phyloP scores from a whole-genome alignment of 1,284 basidiomycete genomes.

The Microbotryum intermedium region DNA sequence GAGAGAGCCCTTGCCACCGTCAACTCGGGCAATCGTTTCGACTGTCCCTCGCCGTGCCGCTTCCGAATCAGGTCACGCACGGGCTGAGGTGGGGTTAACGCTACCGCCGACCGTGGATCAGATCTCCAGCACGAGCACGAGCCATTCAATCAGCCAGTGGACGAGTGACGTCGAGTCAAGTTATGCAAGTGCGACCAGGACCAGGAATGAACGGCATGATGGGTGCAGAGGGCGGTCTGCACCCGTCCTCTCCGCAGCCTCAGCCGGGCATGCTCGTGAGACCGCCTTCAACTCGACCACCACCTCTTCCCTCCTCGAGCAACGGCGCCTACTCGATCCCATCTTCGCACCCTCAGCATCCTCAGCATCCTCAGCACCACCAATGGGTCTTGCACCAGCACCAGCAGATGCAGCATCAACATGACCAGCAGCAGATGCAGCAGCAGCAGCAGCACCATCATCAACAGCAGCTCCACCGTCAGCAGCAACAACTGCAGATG shows the following conservation, averaged over 20 bases:
- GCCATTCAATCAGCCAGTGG: too few relatives aligned
- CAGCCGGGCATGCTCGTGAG: slow-evolving; percentile 1
- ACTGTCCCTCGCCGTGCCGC: too few relatives aligned
- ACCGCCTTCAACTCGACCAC: not conserved
- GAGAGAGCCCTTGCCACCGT: too few relatives aligned
- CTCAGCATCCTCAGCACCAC: slow-evolving; percentile 7
- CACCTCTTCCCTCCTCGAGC: not conserved
- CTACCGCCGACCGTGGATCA: too few relatives aligned
- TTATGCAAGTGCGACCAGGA: not conserved
- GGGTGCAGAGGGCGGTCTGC: too few relatives aligned
- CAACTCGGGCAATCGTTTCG: too few relatives aligned
- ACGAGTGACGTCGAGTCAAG: not conserved
- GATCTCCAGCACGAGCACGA: too few relatives aligned
- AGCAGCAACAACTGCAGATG: not conserved
- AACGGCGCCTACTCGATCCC: not conserved
- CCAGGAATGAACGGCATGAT: too few relatives aligned
- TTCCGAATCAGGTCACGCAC: too few relatives aligned
- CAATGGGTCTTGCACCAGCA: slow-evolving; percentile 8
- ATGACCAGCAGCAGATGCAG: not conserved
- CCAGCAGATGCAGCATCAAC: slow-evolving; percentile 6
- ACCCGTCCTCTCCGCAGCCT: not conserved
- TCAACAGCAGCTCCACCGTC: not conserved
- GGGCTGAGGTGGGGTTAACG: too few relatives aligned
- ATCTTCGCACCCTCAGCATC: slow-evolving; percentile 19
- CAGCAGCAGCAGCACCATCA: not conserved